Conservation (phyloP, 1,284 basidiomycete species). For the Mycena citricolor region DNA sequence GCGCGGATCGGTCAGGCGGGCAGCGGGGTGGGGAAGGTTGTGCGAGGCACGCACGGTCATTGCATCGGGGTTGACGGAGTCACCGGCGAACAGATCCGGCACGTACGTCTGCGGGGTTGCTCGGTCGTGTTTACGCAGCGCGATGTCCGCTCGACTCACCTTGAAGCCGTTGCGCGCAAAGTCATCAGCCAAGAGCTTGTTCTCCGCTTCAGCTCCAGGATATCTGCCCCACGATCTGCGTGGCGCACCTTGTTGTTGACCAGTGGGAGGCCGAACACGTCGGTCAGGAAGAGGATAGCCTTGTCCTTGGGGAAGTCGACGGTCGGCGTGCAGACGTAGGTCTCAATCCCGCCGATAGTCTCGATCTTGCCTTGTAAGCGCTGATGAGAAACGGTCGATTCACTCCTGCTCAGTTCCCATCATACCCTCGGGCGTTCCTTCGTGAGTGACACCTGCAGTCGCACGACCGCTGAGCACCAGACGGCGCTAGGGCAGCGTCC, state of each 20-base stretch:
- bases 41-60: constrained; percentile 37
- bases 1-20: not conserved
- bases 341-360: constrained; percentile 46
- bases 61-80: constrained; percentile 46
- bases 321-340: constrained; percentile 51
- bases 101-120: constrained; percentile 40
- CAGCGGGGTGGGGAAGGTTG: not conserved
- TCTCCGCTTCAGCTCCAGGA: not conserved
- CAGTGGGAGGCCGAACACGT: constrained; percentile 65
- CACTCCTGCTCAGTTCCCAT: not conserved
- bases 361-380: constrained; percentile 32
- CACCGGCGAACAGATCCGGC: constrained; percentile 62
- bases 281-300: constrained; percentile 56
- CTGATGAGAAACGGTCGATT: not conserved
- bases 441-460: constrained; percentile 52
- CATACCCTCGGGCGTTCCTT: constrained; percentile 51
- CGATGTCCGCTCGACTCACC: constrained; percentile 37
- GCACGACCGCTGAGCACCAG: no score
- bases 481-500: no score
- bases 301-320: constrained; percentile 54
- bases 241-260: constrained; percentile 48
- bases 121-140: not conserved
- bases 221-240: not conserved
- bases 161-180: constrained; percentile 75
- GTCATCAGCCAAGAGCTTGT: constrained; percentile 65